These are phyloP conservation scores for Kuraishia floccosa DNA, from an alignment of 805 yeast genomes.

Conservation along the genomic window DNA sequence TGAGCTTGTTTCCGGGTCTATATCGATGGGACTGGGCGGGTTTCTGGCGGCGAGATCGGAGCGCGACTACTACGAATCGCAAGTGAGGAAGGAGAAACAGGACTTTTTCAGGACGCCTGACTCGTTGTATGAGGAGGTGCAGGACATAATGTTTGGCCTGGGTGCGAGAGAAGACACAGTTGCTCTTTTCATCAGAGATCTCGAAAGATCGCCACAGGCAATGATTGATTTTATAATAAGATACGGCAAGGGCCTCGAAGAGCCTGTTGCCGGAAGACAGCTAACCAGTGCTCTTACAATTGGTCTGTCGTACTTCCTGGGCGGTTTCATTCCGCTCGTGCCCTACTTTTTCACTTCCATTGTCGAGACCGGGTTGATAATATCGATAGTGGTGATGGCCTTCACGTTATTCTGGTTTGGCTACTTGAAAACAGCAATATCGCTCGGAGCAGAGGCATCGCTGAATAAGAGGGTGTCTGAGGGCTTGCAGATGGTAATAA, in stretches of 20 bases:
- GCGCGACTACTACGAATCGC: constrained; percentile 59
- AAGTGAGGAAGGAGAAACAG: constrained; percentile 61
- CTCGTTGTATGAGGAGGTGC: constrained; percentile 62
- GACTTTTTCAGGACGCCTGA: constrained; percentile 56
- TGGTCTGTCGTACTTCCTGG: constrained; percentile 79
- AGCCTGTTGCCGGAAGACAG: constrained; percentile 90
- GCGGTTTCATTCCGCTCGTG: constrained; percentile 84
- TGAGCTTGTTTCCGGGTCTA: constrained; percentile 92
- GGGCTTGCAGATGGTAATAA: constrained; percentile 86
- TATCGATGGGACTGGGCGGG: constrained; percentile 97
- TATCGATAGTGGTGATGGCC: constrained; percentile 72
- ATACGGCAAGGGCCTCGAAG: constrained; percentile 88
- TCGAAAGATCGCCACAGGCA: constrained; percentile 65
- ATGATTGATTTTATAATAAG: constrained; percentile 82
- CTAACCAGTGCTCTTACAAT: constrained; percentile 81
- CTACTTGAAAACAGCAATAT: constrained; percentile 68
- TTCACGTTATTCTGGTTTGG: constrained; percentile 85
- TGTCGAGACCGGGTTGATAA: constrained; percentile 67
- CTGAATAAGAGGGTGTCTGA: constrained; percentile 49
- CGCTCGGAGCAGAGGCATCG: constrained; percentile 75
- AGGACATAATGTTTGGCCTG: constrained; percentile 69
- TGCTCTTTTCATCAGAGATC: constrained; percentile 60
- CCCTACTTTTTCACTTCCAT: constrained; percentile 80
- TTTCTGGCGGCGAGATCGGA: constrained; percentile 91
- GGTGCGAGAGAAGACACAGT: constrained; percentile 67